Evolutionary conservation across 106 monocot genomes (phyloP), one percentile per base, ranked within the genome.

Genomic region (Dendrobium chrysotoxum): DNA sequence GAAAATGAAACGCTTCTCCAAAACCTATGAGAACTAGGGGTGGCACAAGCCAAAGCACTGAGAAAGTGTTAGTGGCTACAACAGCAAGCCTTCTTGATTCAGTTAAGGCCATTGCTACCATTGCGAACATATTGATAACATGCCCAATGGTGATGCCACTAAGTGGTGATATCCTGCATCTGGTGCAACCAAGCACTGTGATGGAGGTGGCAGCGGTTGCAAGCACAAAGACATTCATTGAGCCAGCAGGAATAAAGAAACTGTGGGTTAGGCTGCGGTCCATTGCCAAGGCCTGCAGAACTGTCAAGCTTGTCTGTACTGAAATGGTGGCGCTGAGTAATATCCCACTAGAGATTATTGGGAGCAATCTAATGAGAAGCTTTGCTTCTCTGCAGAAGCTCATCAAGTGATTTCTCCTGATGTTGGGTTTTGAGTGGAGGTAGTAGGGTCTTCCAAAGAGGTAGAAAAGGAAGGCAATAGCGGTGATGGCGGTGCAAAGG

Each of bases 211-310:
- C 39, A 35, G 64, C 31, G 1, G 79, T 21, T 7, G 65, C 65
- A 7, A 40, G 65, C 20, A 66, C 25, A 58, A 66, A 79, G 16
- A 66, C 64, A 38, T 31, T 40, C 23, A 79, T 65, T 6, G 79
- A 65, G 7, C 40, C 79, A 15, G 42, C 54, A 3, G 81, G 81
- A 31, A 81, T 40, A 54, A 55, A 6, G 23, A 79, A 10, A 25
- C 21, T 1, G 18, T 35, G n/a, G 17, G 39, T 58, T 7, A 79
- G 15, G 20, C n/a, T 20, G 20, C 79, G 79, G 79, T 79, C 66
- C 79, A 79, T 79, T n/a, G 53, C 66, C 5, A 79, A 7, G 16
- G 66, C 79, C 23, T 79, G 79, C 38, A 79, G 66, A 40, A 79
- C 40, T 6, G 54, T 65, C 10, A 66, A 4, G 65, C 64, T 65